Evolutionary conservation across 148 eudicot species (phyloP).

Genomic region (Vaccinium vitisidaea): DNA sequence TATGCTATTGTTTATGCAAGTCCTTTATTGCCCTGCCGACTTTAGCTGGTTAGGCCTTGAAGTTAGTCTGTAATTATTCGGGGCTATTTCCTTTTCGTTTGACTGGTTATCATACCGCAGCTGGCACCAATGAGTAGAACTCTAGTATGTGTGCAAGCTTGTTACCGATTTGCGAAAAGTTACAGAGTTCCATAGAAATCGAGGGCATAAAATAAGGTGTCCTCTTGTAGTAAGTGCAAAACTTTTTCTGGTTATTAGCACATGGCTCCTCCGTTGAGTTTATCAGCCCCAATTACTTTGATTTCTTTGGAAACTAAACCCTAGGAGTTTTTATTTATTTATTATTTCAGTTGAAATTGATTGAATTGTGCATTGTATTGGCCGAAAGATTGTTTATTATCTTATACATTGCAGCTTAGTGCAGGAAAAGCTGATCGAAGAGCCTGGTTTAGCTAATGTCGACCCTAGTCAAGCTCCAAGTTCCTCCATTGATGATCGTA

Average conservation of each 20-base stretch:
- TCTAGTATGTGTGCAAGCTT: neutral
- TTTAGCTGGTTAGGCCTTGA: neutral
- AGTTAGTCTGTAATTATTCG: neutral
- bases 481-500: slow-evolving; percentile 39
- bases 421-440: slow-evolving; percentile 48
- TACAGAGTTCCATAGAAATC: neutral
- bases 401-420: slow-evolving; percentile 16
- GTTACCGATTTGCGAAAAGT: neutral
- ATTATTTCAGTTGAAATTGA: neutral
- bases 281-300: too few relatives aligned
- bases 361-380: neutral
- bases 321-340: neutral
- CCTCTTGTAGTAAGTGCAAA: neutral
- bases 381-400: neutral
- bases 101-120: neutral
- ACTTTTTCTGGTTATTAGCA: neutral
- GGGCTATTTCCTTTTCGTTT: neutral
- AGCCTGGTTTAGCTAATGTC: slow-evolving; percentile 32
- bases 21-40: neutral
- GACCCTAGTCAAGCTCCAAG: slow-evolving; percentile 23
- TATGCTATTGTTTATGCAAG: neutral
- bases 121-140: neutral
- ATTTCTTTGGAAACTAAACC: neutral
- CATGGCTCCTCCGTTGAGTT: neutral
- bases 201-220: neutral